Conservation (phyloP, 2,329 filamentous ascomycete genomes). For the Aspergillus sp. region DNA sequence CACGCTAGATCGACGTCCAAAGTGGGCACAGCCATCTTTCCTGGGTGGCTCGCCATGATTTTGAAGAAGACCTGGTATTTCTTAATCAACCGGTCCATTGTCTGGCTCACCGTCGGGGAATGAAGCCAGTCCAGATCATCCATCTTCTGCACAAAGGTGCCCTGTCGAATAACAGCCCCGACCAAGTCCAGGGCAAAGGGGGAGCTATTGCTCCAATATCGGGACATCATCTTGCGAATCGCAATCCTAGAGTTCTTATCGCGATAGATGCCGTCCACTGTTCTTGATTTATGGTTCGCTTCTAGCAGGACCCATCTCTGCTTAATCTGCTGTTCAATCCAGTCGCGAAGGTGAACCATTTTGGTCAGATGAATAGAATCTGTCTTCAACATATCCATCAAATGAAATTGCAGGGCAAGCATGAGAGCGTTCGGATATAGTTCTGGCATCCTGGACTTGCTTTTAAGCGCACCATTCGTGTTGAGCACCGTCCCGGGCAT, state of each 20-base stretch:
- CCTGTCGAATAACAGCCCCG: conserved; percentile 38
- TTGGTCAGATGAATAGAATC: background rate
- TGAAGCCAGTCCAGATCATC: conserved; percentile 73
- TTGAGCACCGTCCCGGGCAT: conserved; percentile 65
- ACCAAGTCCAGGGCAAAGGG: conserved; percentile 36
- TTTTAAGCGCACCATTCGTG: conserved; percentile 11
- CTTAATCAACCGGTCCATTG: conserved; percentile 57
- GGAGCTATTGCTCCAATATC: conserved; percentile 37
- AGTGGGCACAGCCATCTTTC: conserved; percentile 25
- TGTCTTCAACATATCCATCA: background rate
- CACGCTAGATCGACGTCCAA: conserved; percentile 31
- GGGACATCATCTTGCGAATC: conserved; percentile 36
- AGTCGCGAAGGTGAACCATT: background rate
- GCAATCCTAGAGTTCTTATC: background rate
- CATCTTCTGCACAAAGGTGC: conserved; percentile 57
- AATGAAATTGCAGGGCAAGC: background rate
- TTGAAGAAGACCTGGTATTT: conserved; percentile 44
- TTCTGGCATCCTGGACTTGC: background rate
- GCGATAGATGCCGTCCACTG: background rate
- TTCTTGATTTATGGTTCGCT: background rate
- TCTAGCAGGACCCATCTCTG: background rate
- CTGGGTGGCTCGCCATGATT: conserved; percentile 33
- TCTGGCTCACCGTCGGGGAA: conserved; percentile 59
- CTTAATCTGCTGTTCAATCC: background rate
- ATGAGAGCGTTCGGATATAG: background rate